phyloP scores from a whole-genome alignment of 352 stramenopile species.

The Pythium insidiosum region DNA sequence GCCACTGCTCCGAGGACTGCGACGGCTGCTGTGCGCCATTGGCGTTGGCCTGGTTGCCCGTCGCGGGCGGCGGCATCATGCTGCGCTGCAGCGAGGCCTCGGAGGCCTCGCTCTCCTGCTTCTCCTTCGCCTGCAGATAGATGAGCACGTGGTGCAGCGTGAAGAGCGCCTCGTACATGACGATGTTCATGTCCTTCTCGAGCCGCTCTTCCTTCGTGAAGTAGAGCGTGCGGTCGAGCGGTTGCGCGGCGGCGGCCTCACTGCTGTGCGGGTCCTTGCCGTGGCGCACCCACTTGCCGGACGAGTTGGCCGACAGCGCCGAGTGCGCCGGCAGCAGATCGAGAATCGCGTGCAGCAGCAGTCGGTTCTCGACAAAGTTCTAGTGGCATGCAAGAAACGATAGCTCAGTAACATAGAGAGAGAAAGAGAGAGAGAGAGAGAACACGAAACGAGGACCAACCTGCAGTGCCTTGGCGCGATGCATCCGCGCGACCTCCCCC shows the following conservation, averaged over 20 bases:
- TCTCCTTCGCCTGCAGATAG: conserved; percentile 25
- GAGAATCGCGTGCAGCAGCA: conserved; percentile 36
- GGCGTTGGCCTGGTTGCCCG: neutral
- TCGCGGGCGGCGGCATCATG: neutral
- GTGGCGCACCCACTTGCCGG: conserved; percentile 37
- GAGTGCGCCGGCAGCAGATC: conserved; percentile 48
- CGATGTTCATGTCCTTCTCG: conserved; percentile 58
- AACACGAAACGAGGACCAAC: no score
- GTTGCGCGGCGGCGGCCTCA: conserved; percentile 2
- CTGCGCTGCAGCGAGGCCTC: neutral
- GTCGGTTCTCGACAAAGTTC: conserved; percentile 41
- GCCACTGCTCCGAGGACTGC: conserved; percentile 6
- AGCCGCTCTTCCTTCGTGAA: conserved; percentile 53
- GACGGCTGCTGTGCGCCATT: neutral
- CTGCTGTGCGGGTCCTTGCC: conserved; percentile 6
- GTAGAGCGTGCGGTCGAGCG: conserved; percentile 11
- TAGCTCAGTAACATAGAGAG: neutral
- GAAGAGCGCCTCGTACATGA: conserved; percentile 60
- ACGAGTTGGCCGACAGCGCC: conserved; percentile 21
- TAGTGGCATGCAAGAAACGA: neutral
- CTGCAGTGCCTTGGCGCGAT: conserved; percentile 46
- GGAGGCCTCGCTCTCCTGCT: conserved; percentile 5
- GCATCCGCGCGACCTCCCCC: conserved; percentile 14
- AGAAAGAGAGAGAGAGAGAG: no score
- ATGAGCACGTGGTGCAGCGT: conserved; percentile 56